Conservation (phyloP, 768 basidiomycete species). For the Suillus placidus region DNA sequence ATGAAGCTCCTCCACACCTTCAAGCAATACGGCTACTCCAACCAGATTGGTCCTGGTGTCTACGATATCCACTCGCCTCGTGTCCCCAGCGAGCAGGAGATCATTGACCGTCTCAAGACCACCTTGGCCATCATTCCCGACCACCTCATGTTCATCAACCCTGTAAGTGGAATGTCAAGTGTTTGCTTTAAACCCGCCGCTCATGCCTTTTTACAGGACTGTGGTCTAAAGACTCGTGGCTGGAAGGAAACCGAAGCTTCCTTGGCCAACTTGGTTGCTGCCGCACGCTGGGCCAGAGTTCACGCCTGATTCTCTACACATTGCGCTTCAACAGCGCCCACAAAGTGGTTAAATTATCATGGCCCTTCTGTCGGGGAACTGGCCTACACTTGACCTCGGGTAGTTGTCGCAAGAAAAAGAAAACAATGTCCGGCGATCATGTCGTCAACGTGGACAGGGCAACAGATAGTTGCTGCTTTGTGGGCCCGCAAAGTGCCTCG, state of each 20-base stretch:
- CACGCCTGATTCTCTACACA: slow-evolving; percentile 58
- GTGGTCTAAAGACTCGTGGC: slow-evolving; percentile 97
- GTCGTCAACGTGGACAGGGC: slow-evolving; percentile 22
- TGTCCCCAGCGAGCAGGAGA: slow-evolving; percentile 91
- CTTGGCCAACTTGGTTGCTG: slow-evolving; percentile 83
- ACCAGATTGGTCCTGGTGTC: slow-evolving; percentile 97
- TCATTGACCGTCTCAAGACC: slow-evolving; percentile 85
- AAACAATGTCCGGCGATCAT: slow-evolving; percentile 25
- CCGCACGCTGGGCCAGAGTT: slow-evolving; percentile 91
- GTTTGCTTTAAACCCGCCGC: background rate
- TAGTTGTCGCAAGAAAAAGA: slow-evolving; percentile 47
- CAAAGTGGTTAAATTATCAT: slow-evolving; percentile 63
- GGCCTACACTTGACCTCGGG: slow-evolving; percentile 54
- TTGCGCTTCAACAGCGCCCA: slow-evolving; percentile 93
- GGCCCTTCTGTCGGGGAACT: slow-evolving; percentile 27
- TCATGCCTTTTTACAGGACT: slow-evolving; percentile 55
- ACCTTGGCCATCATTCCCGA: slow-evolving; percentile 84
- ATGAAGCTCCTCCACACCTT: slow-evolving; percentile 97
- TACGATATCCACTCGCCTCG: slow-evolving; percentile 99
- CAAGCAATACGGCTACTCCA: slow-evolving; percentile 93
- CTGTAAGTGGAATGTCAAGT: slow-evolving; percentile 43
- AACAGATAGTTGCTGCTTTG: slow-evolving; percentile 27
- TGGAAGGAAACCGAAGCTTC: slow-evolving; percentile 98
- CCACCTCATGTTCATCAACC: slow-evolving; percentile 89
- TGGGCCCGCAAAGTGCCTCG: slow-evolving; percentile 29